Evolutionary conservation across 495 filamentous ascomycete species (phyloP), one percentile per base, ranked within the genome.

Genomic region (Baudoinia panamericana): DNA sequence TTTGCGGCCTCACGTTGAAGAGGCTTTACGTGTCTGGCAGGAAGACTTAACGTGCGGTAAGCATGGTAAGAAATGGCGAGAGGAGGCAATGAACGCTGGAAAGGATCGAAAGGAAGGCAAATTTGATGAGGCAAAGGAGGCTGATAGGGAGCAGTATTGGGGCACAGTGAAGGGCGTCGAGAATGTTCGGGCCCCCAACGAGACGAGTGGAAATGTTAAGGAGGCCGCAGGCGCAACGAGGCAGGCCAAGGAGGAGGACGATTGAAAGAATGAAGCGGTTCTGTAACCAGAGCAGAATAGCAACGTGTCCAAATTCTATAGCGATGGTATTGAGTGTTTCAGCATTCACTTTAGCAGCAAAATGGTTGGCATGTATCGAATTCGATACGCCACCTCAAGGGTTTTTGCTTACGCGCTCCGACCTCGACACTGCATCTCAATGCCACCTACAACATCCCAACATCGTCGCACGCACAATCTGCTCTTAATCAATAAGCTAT

Each of bases 391-490:
- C 39, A 41, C 39, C 23, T 9, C 18, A n/a, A n/a, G n/a, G 39
- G 26, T 11, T 7, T 19, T 18, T 26, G 17, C n/a, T n/a, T n/a
- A n/a, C n/a, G n/a, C n/a, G n/a, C n/a, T n/a, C n/a, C n/a, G 15
- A 34, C 31, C 31, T 34, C 21, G 15, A 13, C 17, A 26, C 26
- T 35, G 19, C 17, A 22, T 27, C 16, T n/a, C 30, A 31, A 57
- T 55, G 52, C 21, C 51, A 18, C 29, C 50, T 12, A 16, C 33
- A 15, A 33, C 35, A 9, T 34, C 56, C 1, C 43, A 56, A 30
- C 81, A 90, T 52, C 71, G 82, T 5, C 72, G 84, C 32, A 82
- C 82, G 18, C 88, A 95, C 61, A 88, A 84, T 61, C 59, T 93
- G 31, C 75, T 94, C 5, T 63, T 94, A 1, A 76, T 95, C 27